Evolutionary conservation across 441 rosid species (phyloP).

Genomic region (Kokia cookei): DNA sequence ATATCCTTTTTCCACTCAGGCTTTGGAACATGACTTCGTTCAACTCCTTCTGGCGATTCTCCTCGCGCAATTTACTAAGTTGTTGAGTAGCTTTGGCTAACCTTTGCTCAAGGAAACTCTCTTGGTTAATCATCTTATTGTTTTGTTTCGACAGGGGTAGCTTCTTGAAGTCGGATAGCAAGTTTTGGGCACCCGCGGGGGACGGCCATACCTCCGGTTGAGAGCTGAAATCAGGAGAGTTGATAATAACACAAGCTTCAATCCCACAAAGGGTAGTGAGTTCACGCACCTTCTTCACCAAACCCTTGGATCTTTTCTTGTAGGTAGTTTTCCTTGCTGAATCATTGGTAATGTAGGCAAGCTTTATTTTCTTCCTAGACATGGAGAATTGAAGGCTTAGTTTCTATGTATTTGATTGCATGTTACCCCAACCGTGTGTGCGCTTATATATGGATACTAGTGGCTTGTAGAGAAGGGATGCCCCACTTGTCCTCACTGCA

Average conservation of each 20-base stretch:
- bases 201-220: too few relatives aligned
- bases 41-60: background rate
- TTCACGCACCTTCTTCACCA: slow-evolving; percentile 3
- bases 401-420: background rate
- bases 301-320: slow-evolving; percentile 10
- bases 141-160: too few relatives aligned
- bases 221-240: too few relatives aligned
- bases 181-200: too few relatives aligned
- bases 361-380: slow-evolving; percentile 6
- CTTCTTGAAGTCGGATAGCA: too few relatives aligned
- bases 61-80: background rate
- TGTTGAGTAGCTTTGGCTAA: background rate
- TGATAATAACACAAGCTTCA: background rate
- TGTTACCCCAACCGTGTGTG: background rate
- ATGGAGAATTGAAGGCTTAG: background rate
- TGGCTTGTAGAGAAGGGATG: background rate
- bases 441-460: background rate
- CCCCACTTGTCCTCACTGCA: background rate
- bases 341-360: slow-evolving; percentile 5
- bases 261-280: slow-evolving; percentile 1
- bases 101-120: slow-evolving; percentile 1
- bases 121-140: background rate
- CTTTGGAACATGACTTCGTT: background rate
- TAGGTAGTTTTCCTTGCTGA: slow-evolving; percentile 11
- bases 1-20: slow-evolving; percentile 9